Evolutionary conservation across 805 yeast species (phyloP).

Genomic region (Wickerhamomyces subpelliculosus): DNA sequence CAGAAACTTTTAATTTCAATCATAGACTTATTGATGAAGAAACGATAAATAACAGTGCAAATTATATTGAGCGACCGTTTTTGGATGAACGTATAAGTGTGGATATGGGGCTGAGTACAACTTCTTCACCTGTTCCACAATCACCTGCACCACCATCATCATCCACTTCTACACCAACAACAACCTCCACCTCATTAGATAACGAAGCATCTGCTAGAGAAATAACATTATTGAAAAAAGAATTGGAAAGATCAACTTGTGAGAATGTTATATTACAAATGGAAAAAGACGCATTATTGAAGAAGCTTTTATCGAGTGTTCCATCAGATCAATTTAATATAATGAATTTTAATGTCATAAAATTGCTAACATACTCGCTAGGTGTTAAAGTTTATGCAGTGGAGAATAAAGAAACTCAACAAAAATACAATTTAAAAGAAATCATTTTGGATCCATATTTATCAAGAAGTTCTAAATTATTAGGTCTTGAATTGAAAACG

Average conservation of each 20-base stretch:
- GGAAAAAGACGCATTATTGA: background rate
- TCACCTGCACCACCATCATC: too few relatives aligned
- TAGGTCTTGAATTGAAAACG: background rate
- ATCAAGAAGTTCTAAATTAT: background rate
- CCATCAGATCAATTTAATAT: background rate
- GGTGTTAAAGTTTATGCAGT: conserved; percentile 3
- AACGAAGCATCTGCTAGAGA: background rate
- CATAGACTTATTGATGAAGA: background rate
- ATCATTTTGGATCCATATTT: background rate
- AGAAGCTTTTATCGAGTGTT: background rate
- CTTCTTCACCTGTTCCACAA: background rate
- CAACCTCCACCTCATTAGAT: background rate
- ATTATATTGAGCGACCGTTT: background rate
- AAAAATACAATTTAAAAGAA: conserved; percentile 5
- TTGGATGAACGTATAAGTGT: background rate
- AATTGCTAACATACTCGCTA: background rate
- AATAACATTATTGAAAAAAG: conserved; percentile 1
- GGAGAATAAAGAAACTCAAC: conserved; percentile 1
- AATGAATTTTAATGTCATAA: conserved; percentile 1
- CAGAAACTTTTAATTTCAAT: background rate
- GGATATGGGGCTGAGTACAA: background rate
- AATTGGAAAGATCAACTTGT: background rate
- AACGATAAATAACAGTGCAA: background rate
- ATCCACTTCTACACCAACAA: background rate
- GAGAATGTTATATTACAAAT: background rate